A percentile compares a stretch with the other conserved stretches of the same genome.
phyloP scores from a whole-genome alignment of 805 yeast species.

The Grigorovia humatica region DNA sequence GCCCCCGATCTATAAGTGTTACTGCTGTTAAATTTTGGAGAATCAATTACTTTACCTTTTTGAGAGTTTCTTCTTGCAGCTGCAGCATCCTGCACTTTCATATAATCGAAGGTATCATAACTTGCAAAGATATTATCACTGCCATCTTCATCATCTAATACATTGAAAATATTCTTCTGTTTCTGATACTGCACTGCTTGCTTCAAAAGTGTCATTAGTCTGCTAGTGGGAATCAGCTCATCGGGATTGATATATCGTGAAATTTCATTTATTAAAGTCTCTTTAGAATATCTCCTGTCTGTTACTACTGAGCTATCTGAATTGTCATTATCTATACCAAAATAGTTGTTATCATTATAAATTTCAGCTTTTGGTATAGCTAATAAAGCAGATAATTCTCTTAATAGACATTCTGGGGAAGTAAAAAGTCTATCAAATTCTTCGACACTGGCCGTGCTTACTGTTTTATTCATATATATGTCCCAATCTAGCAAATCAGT shows the following conservation, averaged over 20 bases:
- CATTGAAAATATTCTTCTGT: conserved; percentile 27
- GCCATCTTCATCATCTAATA: conserved; percentile 18
- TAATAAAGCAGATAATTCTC: conserved; percentile 24
- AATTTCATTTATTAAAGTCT: conserved; percentile 32
- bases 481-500: conserved; percentile 3
- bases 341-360: conserved; percentile 1
- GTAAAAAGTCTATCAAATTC: conserved; percentile 9
- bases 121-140: conserved; percentile 6
- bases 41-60: not conserved
- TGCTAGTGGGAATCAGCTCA: conserved; percentile 41
- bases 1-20: not conserved
- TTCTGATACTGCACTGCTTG: conserved; percentile 44
- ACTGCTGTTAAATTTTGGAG: not conserved
- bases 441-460: not conserved
- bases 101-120: conserved; percentile 8
- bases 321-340: not conserved
- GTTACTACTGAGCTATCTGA: not conserved
- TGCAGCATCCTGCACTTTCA: not conserved
- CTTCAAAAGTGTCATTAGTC: conserved; percentile 39
- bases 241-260: conserved; percentile 40
- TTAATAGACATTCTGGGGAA: conserved; percentile 21
- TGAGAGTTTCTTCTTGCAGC: not conserved
- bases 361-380: conserved; percentile 13
- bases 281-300: conserved; percentile 28
- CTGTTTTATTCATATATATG: not conserved